Conservation (phyloP, 2,329 filamentous ascomycete species). For the Aureobasidium sp. region DNA sequence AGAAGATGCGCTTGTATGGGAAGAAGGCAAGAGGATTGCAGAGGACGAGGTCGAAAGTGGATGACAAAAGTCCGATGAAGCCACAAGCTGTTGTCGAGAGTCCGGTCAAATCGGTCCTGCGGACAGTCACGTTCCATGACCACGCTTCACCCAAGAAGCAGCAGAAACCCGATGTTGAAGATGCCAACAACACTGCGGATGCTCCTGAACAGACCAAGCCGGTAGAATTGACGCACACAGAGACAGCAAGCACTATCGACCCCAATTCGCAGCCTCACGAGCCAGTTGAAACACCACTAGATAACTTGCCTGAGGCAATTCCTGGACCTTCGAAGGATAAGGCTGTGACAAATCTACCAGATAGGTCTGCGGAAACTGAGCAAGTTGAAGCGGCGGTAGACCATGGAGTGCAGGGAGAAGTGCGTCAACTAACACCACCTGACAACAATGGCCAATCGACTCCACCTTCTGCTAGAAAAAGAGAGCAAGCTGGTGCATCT, state of each 20-base stretch:
- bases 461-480: slow-evolving; percentile 17
- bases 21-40: slow-evolving; percentile 14
- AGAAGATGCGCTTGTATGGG: slow-evolving; percentile 23
- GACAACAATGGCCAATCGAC: slow-evolving; percentile 6
- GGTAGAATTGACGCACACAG: background rate
- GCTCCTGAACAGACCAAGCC: background rate
- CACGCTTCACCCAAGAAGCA: background rate
- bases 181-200: background rate
- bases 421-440: background rate
- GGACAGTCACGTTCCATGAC: background rate
- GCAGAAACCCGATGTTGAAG: background rate
- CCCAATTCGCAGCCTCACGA: background rate
- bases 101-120: background rate
- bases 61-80: background rate
- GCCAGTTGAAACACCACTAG: background rate
- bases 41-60: background rate
- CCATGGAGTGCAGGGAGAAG: background rate
- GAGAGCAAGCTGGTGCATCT: slow-evolving; percentile 28
- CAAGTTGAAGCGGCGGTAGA: background rate
- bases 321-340: too few species aligned
- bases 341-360: background rate
- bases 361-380: background rate
- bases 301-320: background rate
- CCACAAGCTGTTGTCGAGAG: background rate
- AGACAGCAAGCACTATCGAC: background rate